Percentiles rank a stretch among this genome's conserved stretches.
Conservation (phyloP, 208 protist genomes). For the Crithidia thermophila region DNA sequence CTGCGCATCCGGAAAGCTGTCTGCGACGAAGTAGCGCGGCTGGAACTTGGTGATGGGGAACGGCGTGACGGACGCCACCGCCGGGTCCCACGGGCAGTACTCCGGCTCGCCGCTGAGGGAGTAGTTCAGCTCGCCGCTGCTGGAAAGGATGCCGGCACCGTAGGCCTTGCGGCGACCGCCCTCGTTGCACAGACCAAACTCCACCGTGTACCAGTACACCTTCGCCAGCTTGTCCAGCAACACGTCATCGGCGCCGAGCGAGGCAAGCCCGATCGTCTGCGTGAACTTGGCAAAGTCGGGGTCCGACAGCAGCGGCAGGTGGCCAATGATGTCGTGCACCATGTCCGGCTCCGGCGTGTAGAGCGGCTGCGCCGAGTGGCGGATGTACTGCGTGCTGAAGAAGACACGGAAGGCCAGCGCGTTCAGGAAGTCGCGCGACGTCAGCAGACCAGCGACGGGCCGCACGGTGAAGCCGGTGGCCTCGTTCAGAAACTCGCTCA, state of each 20-base stretch:
- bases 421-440: slow-evolving; percentile 96
- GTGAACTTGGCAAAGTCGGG: slow-evolving; percentile 96
- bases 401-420: slow-evolving; percentile 96
- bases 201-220: slow-evolving; percentile 96
- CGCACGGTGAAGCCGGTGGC: slow-evolving; percentile 94
- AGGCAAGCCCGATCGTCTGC: slow-evolving; percentile 98
- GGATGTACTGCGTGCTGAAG: slow-evolving; percentile 98
- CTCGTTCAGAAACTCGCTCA: slow-evolving; percentile 92
- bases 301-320: slow-evolving; percentile 96
- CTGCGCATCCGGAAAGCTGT: slow-evolving; percentile 92
- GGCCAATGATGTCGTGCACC: slow-evolving; percentile 96
- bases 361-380: slow-evolving; percentile 93
- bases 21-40: slow-evolving; percentile 94
- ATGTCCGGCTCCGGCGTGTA: slow-evolving; percentile 98
- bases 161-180: slow-evolving; percentile 89
- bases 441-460: slow-evolving; percentile 94
- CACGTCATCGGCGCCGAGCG: slow-evolving; percentile 94
- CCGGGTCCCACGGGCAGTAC: slow-evolving; percentile 68
- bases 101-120: slow-evolving; percentile 47
- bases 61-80: slow-evolving; percentile 44
- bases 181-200: slow-evolving; percentile 96
- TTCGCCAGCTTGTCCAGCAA: slow-evolving; percentile 93
- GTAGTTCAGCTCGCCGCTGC: slow-evolving; percentile 93
- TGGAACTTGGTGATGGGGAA: slow-evolving; percentile 96
- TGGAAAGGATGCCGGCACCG: slow-evolving; percentile 96